Base-by-base conservation (phyloP, 352 stramenopile genomes). In the Pythium myriotylum region DNA sequence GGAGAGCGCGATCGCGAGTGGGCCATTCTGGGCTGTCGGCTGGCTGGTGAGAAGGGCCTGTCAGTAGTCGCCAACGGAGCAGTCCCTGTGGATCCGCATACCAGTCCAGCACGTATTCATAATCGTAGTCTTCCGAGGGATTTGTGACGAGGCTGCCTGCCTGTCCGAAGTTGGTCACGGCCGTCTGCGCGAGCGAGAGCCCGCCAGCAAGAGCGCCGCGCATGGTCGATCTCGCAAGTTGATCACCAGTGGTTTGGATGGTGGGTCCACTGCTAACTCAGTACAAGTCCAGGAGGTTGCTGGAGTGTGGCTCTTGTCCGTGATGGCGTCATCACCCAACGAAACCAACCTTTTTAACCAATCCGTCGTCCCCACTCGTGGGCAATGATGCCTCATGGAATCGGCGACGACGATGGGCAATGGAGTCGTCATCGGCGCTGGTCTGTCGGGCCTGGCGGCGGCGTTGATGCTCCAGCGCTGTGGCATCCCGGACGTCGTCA, bases 101-200 rank as follows among this genome's bases (percentile, higher is more conserved):
- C 81, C 76, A 89, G 62, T 94, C 83, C 22, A 95, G 54, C 23
- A 95, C 70, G 67, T 94, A 95, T 69, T 92, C 82, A 56, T 92
- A 95, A 67, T 95, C 84, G n/a, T 89, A 91, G 33, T 88, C 77
- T 3, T 85, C 79, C 9, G 61, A 72, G 10, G 76, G 67, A 48
- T 86, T 77, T 16, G 74, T 59, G 3, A 65, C 57, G 27, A 89
- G 41, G 14, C 49, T 67, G 20, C 66, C 68, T 20, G 69, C 61
- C 33, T 63, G 46, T 5, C 70, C 63, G 57, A 94, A 94, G 63
- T 87, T 74, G 48, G 78, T 76, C 41, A 94, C 86, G 8, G 80
- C 76, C 42, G 79, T 91, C 72, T 89, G 79, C 40, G 62, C 59
- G 16, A 92, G 76, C 68, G 59, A 58, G 43, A 92, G 52, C 5